These are phyloP conservation scores for Aspergillus pseudonomiae DNA, from an alignment of 2,329 filamentous ascomycete genomes.

Conservation along the genomic window DNA sequence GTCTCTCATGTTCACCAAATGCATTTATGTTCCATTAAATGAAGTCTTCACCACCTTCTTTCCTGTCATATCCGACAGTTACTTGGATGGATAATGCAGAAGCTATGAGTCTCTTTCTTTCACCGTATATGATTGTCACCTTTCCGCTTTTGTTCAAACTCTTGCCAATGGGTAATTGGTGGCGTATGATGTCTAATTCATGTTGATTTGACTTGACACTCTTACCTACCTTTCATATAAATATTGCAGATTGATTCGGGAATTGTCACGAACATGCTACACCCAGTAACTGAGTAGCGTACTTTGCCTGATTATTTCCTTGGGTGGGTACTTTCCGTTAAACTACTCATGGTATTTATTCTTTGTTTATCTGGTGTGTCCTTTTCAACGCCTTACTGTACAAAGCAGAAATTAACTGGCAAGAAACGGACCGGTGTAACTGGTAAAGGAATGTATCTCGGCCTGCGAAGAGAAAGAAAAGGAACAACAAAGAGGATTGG, in stretches of 20 bases:
- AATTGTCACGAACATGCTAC: background rate
- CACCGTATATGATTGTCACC: background rate
- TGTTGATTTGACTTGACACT: background rate
- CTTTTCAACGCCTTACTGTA: background rate
- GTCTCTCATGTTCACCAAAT: conserved; percentile 10
- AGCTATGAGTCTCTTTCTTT: conserved; percentile 2
- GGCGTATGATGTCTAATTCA: background rate
- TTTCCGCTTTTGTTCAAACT: background rate
- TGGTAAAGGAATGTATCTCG: background rate
- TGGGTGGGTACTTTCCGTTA: background rate
- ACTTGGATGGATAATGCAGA: background rate
- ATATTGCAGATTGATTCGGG: background rate
- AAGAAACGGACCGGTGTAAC: background rate
- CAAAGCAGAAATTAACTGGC: background rate
- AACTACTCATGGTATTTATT: background rate
- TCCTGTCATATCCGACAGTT: background rate
- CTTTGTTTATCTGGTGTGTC: background rate
- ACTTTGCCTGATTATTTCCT: background rate
- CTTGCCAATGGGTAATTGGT: background rate
- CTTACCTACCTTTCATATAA: background rate
- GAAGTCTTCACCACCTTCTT: background rate
- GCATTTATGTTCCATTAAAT: conserved; percentile 10
- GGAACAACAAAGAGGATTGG: background rate
- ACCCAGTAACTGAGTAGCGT: background rate
- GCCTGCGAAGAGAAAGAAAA: conserved; percentile 5